Evolutionary conservation across 192 early-diverging fungal species (phyloP).

Genomic region (Backusella tuberculispora): DNA sequence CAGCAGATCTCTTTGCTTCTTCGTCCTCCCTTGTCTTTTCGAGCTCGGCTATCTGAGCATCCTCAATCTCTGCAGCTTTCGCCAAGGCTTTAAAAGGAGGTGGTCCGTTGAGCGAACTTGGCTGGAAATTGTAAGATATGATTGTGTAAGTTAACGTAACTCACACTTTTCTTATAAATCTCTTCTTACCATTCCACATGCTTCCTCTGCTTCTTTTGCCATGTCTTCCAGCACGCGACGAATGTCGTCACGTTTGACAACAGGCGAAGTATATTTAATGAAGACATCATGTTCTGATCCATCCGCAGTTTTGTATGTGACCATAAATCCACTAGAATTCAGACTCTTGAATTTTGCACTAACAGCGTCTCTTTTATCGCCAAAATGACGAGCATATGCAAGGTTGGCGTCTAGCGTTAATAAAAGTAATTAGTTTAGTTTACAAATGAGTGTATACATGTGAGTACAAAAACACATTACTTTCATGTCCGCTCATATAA

Average conservation of each 20-base stretch:
- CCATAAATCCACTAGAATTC: constrained; percentile 39
- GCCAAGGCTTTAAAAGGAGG: constrained; percentile 39
- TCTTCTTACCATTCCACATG: constrained; percentile 41
- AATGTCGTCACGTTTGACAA: constrained; percentile 44
- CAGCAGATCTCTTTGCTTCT: constrained; percentile 12
- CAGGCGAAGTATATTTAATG: constrained; percentile 35
- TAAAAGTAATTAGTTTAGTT: background rate
- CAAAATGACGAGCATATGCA: constrained; percentile 47
- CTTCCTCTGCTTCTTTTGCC: constrained; percentile 51
- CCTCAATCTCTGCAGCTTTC: constrained; percentile 29
- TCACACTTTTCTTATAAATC: background rate
- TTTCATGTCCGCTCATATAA: constrained; percentile 48
- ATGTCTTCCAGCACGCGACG: constrained; percentile 45
- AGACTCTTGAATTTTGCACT: constrained; percentile 42
- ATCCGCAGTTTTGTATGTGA: constrained; percentile 27
- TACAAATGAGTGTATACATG: background rate
- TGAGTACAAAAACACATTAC: constrained; percentile 4
- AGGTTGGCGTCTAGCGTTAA: constrained; percentile 35
- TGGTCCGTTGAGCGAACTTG: constrained; percentile 42
- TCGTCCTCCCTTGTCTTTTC: background rate
- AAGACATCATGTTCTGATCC: constrained; percentile 25
- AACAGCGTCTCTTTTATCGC: constrained; percentile 26
- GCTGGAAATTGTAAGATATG: constrained; percentile 17
- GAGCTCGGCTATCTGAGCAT: constrained; percentile 18
- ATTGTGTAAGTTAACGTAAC: background rate